A percentile compares a stretch with the other conserved stretches of the same genome.
Conservation (phyloP, 2,329 filamentous ascomycete species). For the Ophiostoma populinum region DNA sequence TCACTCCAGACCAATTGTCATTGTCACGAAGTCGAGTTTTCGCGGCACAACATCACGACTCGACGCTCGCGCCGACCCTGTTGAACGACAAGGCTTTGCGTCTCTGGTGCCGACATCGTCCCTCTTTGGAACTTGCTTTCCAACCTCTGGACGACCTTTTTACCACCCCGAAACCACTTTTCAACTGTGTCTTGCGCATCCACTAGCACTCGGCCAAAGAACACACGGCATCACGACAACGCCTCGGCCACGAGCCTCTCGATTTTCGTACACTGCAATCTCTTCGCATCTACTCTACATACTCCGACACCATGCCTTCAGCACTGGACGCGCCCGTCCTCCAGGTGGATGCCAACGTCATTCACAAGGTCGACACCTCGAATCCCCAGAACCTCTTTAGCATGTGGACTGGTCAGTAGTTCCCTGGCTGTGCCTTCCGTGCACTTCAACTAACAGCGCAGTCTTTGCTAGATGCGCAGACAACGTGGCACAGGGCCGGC, state of each 20-base stretch:
- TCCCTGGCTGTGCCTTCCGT: background rate
- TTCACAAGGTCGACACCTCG: conserved; percentile 86
- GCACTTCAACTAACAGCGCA: conserved; percentile 19
- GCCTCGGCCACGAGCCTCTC: background rate
- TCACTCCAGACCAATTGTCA: too few species aligned
- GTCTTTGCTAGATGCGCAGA: conserved; percentile 91
- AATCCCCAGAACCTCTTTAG: conserved; percentile 88
- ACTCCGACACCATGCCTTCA: conserved; percentile 58
- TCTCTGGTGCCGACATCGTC: background rate
- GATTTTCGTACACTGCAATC: background rate
- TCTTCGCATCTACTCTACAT: too few species aligned
- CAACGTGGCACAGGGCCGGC: conserved; percentile 79
- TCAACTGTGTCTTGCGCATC: too few species aligned
- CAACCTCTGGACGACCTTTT: conserved; percentile 1
- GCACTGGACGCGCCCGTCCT: conserved; percentile 71
- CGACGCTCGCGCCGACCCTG: too few species aligned
- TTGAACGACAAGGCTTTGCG: too few species aligned
- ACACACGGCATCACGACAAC: background rate
- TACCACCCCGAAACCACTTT: background rate
- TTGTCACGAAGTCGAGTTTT: too few species aligned
- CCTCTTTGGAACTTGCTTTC: background rate
- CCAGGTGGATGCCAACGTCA: conserved; percentile 77
- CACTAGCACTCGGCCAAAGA: background rate
- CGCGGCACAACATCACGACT: too few species aligned
- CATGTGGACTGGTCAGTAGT: conserved; percentile 81